A percentile compares a stretch with the other conserved stretches of the same genome.
phyloP scores from a whole-genome alignment of 768 basidiomycete genomes.

The Agaricus subrufescens region DNA sequence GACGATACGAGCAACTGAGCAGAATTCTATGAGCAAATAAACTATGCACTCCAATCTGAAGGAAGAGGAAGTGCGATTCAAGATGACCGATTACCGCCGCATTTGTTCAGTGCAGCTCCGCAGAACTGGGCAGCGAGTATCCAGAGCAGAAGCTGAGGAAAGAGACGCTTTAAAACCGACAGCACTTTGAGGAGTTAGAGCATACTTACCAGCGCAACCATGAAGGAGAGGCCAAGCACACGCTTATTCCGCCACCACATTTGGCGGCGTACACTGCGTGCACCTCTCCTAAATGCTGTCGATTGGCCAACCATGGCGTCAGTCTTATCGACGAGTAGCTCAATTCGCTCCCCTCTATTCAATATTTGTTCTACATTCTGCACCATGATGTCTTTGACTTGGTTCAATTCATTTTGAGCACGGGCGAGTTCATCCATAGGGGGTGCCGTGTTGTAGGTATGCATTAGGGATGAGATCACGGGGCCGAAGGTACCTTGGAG shows the following conservation, averaged over 20 bases:
- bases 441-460: conserved; percentile 85
- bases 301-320: conserved; percentile 94
- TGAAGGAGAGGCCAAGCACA: conserved; percentile 56
- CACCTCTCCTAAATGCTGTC: conserved; percentile 87
- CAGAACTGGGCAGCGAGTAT: conserved; percentile 87
- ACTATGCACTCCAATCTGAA: not conserved
- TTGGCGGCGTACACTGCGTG: conserved; percentile 72
- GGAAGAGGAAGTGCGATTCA: not conserved
- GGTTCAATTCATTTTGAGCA: conserved; percentile 83
- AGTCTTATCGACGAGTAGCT: conserved; percentile 95
- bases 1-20: too few relatives aligned
- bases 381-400: conserved; percentile 97
- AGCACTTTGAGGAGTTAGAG: not conserved
- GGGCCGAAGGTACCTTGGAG: conserved; percentile 72
- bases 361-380: conserved; percentile 98
- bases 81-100: conserved; percentile 25
- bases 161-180: not conserved
- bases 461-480: conserved; percentile 69
- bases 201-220: conserved; percentile 64
- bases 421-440: conserved; percentile 85
- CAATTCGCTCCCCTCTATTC: conserved; percentile 90
- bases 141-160: conserved; percentile 64
- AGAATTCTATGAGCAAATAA: not conserved
- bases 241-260: conserved; percentile 91
- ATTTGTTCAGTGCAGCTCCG: conserved; percentile 73